phyloP scores from a whole-genome alignment of 768 basidiomycete genomes.

The Lentinus brumalis region DNA sequence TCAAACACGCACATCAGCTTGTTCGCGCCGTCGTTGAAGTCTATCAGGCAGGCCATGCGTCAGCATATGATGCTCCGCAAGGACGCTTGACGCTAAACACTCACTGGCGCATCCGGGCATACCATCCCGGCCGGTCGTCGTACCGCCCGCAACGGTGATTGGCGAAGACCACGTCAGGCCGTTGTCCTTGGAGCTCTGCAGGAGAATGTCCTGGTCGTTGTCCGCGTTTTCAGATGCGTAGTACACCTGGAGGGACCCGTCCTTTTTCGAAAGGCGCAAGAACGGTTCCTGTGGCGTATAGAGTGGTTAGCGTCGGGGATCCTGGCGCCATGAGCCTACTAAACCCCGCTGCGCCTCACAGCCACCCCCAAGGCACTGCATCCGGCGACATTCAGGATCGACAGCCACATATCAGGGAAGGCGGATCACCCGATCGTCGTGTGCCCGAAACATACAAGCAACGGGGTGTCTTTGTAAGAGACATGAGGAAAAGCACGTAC shows the following conservation, averaged over 20 bases:
- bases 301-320: background rate
- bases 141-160: background rate
- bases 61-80: background rate
- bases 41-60: background rate
- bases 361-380: no score
- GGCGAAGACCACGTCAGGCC: background rate
- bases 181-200: background rate
- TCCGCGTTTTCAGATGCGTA: background rate
- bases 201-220: background rate
- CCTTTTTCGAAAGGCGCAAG: background rate
- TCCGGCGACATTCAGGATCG: no score
- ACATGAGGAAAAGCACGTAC: background rate
- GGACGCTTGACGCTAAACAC: background rate
- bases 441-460: no score
- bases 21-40: constrained; percentile 1
- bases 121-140: constrained; percentile 1
- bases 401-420: no score
- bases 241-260: background rate
- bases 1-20: constrained; percentile 4
- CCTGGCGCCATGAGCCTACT: no score
- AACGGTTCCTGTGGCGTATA: background rate
- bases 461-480: no score
- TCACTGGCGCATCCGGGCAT: constrained; percentile 1
- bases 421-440: no score
- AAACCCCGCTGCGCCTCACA: no score